These are phyloP conservation scores for Venturia asperata DNA, from an alignment of 2,329 filamentous ascomycete species.

Conservation along the genomic window DNA sequence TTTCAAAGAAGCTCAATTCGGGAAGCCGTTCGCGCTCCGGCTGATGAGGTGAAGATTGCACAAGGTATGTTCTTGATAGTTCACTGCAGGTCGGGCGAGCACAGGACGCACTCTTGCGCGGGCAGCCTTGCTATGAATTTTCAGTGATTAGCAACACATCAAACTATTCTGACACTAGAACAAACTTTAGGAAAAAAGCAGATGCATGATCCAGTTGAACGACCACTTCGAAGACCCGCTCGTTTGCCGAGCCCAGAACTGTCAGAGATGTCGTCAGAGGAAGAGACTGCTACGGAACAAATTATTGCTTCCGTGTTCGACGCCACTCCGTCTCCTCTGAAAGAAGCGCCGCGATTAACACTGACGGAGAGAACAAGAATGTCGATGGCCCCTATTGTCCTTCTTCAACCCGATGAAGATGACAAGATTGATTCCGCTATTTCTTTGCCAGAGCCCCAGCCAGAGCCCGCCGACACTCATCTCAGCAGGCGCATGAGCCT, in stretches of 20 bases:
- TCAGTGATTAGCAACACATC: neutral
- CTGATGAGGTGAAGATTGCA: neutral
- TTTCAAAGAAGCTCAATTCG: neutral
- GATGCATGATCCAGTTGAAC: neutral
- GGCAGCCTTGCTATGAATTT: neutral
- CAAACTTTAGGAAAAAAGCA: neutral
- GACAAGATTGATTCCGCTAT: slow-evolving; percentile 25
- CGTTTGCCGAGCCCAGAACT: slow-evolving; percentile 22
- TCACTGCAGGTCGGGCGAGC: too few species aligned
- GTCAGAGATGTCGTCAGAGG: slow-evolving; percentile 7
- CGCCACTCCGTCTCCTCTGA: slow-evolving; percentile 36
- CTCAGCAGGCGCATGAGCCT: slow-evolving; percentile 43
- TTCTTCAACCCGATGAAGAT: slow-evolving; percentile 16
- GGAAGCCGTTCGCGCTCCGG: neutral
- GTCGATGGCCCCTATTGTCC: slow-evolving; percentile 36
- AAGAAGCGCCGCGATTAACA: slow-evolving; percentile 35
- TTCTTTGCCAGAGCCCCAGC: slow-evolving; percentile 14
- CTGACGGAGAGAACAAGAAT: slow-evolving; percentile 42
- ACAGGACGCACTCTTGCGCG: neutral
- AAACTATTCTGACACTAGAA: neutral
- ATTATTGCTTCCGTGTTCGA: slow-evolving; percentile 36
- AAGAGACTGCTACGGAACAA: slow-evolving; percentile 25
- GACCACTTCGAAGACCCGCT: slow-evolving; percentile 21
- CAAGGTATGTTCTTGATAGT: neutral
- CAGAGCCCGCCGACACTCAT: slow-evolving; percentile 16